Evolutionary conservation across 176 grass and related monocot genomes (phyloP).

Genomic region (maize (Zea mays)): DNA sequence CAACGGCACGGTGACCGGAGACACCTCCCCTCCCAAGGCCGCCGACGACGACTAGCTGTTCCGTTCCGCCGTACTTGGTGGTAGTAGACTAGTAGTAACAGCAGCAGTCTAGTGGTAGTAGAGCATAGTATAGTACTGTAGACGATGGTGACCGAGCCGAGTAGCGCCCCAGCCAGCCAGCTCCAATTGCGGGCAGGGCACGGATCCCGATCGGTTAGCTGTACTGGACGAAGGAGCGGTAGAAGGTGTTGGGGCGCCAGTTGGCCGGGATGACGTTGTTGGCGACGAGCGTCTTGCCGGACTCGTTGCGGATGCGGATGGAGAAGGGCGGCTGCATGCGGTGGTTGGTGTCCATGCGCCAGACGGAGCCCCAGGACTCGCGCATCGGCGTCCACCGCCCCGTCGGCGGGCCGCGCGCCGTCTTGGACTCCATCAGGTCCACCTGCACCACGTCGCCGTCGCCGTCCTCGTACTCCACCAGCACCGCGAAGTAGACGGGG

Average conservation of each 20-base stretch:
- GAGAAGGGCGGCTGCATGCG: constrained; percentile 69
- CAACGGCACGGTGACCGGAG: constrained; percentile 12
- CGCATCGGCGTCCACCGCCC: constrained; percentile 63
- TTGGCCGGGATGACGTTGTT: constrained; percentile 64
- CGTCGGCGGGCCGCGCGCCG: constrained; percentile 10
- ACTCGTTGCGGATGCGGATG: constrained; percentile 73
- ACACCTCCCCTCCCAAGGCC: neutral
- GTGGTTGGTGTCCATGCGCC: constrained; percentile 66
- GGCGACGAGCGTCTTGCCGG: constrained; percentile 70
- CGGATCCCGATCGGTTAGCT: constrained; percentile 3
- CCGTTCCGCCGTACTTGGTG: neutral
- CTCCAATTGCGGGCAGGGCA: constrained; percentile 7
- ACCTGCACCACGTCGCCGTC: constrained; percentile 88
- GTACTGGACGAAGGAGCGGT: constrained; percentile 88
- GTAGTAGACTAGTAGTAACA: neutral
- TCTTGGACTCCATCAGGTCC: constrained; percentile 64
- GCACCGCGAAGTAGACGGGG: constrained; percentile 68
- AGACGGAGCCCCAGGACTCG: constrained; percentile 76
- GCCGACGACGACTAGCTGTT: neutral
- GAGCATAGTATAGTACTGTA: neutral
- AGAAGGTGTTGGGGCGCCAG: constrained; percentile 73
- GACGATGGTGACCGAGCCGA: neutral
- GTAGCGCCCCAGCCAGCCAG: neutral
- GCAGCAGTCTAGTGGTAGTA: neutral
- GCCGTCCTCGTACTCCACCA: constrained; percentile 91